phyloP scores from a whole-genome alignment of 108 stramenopile genomes.

The Discostella pseudostelligera region DNA sequence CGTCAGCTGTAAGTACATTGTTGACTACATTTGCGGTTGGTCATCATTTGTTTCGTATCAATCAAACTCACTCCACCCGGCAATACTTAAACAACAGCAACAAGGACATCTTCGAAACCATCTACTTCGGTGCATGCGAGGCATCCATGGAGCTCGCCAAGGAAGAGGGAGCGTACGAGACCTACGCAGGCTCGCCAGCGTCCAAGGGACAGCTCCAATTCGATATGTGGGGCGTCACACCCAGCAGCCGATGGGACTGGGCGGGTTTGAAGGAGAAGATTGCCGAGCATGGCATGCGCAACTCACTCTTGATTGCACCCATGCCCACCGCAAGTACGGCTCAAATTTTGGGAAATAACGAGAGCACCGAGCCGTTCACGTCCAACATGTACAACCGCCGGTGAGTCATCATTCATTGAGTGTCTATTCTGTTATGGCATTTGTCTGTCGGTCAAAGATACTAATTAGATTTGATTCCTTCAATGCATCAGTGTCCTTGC shows the following conservation, averaged over 20 bases:
- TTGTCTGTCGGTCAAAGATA: not conserved
- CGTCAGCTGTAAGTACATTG: slow-evolving; percentile 49
- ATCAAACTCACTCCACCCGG: not conserved
- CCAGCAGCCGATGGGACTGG: slow-evolving; percentile 95
- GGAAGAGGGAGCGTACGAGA: slow-evolving; percentile 91
- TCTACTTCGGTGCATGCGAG: slow-evolving; percentile 96
- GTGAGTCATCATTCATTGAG: not conserved
- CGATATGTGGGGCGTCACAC: slow-evolving; percentile 96
- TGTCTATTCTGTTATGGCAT: not conserved
- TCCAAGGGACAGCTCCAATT: slow-evolving; percentile 96
- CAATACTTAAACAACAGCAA: slow-evolving; percentile 51
- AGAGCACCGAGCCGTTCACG: slow-evolving; percentile 98
- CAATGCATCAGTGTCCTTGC: slow-evolving; percentile 75
- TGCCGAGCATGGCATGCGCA: slow-evolving; percentile 91
- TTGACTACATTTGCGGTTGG: not conserved
- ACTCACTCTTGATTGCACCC: slow-evolving; percentile 97
- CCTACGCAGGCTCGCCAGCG: slow-evolving; percentile 93
- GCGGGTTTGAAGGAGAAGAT: slow-evolving; percentile 82
- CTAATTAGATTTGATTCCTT: too few relatives aligned
- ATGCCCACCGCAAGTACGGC: slow-evolving; percentile 99
- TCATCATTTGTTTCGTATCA: not conserved
- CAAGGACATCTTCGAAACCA: slow-evolving; percentile 98
- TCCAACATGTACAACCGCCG: slow-evolving; percentile 99
- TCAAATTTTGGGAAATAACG: slow-evolving; percentile 99
- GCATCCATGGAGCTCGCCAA: slow-evolving; percentile 93